Conservation (phyloP, 108 stramenopile species). For the Fragilariopsis cylindrus region DNA sequence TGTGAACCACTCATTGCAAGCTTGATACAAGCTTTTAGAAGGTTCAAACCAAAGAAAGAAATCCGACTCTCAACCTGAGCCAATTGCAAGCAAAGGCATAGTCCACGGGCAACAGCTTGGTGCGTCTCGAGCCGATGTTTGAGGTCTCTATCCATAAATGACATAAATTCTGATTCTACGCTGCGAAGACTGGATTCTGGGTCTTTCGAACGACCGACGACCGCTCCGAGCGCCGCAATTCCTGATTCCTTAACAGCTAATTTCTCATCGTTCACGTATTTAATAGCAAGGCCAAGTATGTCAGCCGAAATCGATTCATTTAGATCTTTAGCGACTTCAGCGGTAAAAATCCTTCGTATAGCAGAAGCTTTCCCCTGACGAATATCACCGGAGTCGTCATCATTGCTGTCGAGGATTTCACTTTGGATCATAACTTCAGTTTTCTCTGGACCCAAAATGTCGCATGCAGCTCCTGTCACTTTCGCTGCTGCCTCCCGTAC, state of each 20-base stretch:
- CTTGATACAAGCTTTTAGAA: constrained; percentile 73
- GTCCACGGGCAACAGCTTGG: constrained; percentile 63
- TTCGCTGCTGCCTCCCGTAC: constrained; percentile 83
- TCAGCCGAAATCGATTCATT: constrained; percentile 36
- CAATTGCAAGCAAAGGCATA: constrained; percentile 63
- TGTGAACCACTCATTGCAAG: constrained; percentile 77
- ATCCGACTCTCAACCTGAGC: constrained; percentile 45
- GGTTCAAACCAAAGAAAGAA: constrained; percentile 48
- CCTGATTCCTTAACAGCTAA: constrained; percentile 64
- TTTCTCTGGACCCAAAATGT: constrained; percentile 57
- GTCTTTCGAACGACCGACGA: constrained; percentile 61
- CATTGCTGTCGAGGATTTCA: constrained; percentile 42
- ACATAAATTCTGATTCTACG: constrained; percentile 56
- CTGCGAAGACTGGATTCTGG: constrained; percentile 39
- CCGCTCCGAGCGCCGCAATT: constrained; percentile 72
- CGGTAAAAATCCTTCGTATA: constrained; percentile 60
- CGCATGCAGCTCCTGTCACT: constrained; percentile 75
- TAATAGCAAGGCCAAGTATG: constrained; percentile 26
- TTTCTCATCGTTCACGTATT: constrained; percentile 71
- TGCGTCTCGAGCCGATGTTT: constrained; percentile 76
- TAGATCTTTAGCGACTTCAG: constrained; percentile 47
- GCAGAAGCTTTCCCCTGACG: constrained; percentile 79
- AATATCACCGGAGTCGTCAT: constrained; percentile 40
- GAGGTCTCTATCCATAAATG: constrained; percentile 49
- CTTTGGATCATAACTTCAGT: constrained; percentile 51